These are phyloP conservation scores for Debaryomyces robertsiae DNA, from an alignment of 1,139 yeast species.

Conservation along the genomic window DNA sequence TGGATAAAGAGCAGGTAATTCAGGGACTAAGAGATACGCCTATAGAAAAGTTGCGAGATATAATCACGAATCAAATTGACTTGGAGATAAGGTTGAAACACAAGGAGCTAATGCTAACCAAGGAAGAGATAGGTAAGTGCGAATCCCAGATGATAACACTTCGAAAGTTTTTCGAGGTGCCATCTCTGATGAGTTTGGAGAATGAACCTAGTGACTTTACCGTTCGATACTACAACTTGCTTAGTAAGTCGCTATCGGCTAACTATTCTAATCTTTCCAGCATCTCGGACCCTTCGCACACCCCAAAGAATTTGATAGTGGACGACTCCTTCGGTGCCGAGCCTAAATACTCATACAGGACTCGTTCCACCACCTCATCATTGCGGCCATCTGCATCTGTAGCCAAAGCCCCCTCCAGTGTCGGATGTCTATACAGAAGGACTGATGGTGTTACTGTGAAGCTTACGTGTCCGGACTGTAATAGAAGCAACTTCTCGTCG, in stretches of 20 bases:
- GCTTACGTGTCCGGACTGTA: constrained; percentile 69
- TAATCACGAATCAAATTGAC: constrained; percentile 57
- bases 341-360: constrained; percentile 39
- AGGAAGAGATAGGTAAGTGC: constrained; percentile 65
- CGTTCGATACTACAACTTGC: constrained; percentile 43
- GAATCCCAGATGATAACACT: constrained; percentile 61
- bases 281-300: constrained; percentile 4
- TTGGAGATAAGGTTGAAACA: constrained; percentile 72
- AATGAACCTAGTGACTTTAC: constrained; percentile 56
- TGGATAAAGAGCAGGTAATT: constrained; percentile 19
- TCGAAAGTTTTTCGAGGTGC: constrained; percentile 55
- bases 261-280: constrained; percentile 26
- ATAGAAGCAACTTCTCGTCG: constrained; percentile 68
- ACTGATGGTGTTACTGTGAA: constrained; percentile 73
- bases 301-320: constrained; percentile 1
- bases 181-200: constrained; percentile 35
- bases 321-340: constrained; percentile 8
- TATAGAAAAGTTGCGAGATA: constrained; percentile 39
- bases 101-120: constrained; percentile 59
- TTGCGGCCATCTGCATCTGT: constrained; percentile 40
- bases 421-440: constrained; percentile 66
- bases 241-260: constrained; percentile 38
- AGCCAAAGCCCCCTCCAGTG: constrained; percentile 30
- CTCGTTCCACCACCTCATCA: constrained; percentile 54
- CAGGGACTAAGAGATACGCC: constrained; percentile 37